Evolutionary conservation across 2,329 filamentous ascomycete genomes (phyloP).

Genomic region (Chaetothyriales sp.): DNA sequence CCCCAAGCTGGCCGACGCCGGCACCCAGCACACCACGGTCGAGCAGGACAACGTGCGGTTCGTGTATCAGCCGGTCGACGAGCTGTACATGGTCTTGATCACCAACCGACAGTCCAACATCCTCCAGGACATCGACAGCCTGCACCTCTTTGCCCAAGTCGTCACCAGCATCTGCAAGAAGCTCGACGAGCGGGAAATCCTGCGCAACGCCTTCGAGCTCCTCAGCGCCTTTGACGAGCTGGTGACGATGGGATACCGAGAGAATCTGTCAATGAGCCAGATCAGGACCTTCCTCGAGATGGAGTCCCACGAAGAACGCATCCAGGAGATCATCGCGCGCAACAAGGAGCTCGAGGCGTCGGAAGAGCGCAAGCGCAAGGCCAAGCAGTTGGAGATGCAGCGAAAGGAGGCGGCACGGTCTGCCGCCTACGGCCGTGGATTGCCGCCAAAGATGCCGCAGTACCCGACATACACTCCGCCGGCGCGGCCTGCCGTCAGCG

Average conservation of each 20-base stretch:
- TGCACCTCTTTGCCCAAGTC: conserved; percentile 95
- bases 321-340: conserved; percentile 93
- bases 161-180: conserved; percentile 94
- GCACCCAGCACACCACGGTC: conserved; percentile 93
- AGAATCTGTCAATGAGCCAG: conserved; percentile 90
- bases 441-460: conserved; percentile 57
- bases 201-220: conserved; percentile 89
- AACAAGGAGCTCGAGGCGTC: conserved; percentile 98
- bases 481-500: conserved; percentile 55
- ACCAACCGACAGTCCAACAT: conserved; percentile 99
- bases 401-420: conserved; percentile 84
- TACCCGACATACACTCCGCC: conserved; percentile 86
- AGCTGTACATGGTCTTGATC: conserved; percentile 98
- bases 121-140: conserved; percentile 94
- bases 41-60: conserved; percentile 99
- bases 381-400: conserved; percentile 97
- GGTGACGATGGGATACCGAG: conserved; percentile 85
- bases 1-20: conserved; percentile 89
- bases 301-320: conserved; percentile 97
- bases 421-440: conserved; percentile 41
- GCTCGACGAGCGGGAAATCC: conserved; percentile 86
- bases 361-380: conserved; percentile 95
- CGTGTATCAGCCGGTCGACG: conserved; percentile 96
- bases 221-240: conserved; percentile 95
- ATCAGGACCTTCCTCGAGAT: conserved; percentile 99